Percentiles rank a stretch among this genome's conserved stretches.
These are phyloP conservation scores for Pseudocercospora ulei DNA, from an alignment of 2,329 filamentous ascomycete species.

Conservation along the genomic window DNA sequence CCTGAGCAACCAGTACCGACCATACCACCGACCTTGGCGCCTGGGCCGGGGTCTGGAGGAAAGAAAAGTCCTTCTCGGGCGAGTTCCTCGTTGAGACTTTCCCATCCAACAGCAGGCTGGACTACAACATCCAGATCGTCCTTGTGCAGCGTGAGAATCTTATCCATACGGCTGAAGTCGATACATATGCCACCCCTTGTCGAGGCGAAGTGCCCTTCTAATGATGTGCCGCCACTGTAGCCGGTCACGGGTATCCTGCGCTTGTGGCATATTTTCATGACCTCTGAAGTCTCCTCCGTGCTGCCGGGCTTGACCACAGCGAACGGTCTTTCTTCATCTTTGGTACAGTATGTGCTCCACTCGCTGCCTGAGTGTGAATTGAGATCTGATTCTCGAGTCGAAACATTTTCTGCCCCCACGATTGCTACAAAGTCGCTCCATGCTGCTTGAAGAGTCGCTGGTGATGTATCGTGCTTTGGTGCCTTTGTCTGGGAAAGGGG, in stretches of 20 bases:
- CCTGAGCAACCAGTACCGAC: constrained; percentile 67
- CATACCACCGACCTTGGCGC: constrained; percentile 87
- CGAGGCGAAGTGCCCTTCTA: constrained; percentile 80
- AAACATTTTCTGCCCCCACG: constrained; percentile 55
- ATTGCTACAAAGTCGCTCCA: constrained; percentile 55
- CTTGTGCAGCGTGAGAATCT: constrained; percentile 66
- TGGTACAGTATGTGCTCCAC: constrained; percentile 49
- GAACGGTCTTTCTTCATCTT: constrained; percentile 41
- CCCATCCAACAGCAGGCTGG: constrained; percentile 69
- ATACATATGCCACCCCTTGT: constrained; percentile 76
- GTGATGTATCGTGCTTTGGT: constrained; percentile 48
- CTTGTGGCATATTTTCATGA: constrained; percentile 81
- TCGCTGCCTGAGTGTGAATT: constrained; percentile 52
- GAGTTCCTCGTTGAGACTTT: constrained; percentile 69
- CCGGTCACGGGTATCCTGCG: constrained; percentile 75
- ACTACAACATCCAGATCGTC: constrained; percentile 52
- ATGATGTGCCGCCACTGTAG: constrained; percentile 77
- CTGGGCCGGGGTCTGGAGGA: constrained; percentile 81
- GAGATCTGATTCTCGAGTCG: constrained; percentile 47
- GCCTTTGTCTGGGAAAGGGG: constrained; percentile 43
- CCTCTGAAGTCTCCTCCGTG: constrained; percentile 72
- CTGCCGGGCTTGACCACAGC: constrained; percentile 64
- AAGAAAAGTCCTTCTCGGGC: constrained; percentile 69
- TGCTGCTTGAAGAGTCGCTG: constrained; percentile 52
- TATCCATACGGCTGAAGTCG: constrained; percentile 78